phyloP scores from a whole-genome alignment of 176 grass and related monocot genomes.

The Raddia guianensis region DNA sequence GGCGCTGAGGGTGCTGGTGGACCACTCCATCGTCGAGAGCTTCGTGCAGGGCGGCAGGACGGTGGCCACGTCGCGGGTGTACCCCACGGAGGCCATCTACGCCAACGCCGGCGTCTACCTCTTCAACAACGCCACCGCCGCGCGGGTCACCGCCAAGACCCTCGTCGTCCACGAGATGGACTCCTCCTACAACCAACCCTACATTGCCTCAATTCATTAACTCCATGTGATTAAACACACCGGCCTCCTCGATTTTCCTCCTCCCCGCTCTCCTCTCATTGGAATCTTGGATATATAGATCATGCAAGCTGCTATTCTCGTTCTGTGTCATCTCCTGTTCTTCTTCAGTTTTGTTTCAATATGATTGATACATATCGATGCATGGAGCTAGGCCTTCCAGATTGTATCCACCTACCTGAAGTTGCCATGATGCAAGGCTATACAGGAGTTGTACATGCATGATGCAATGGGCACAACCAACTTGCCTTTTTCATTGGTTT shows the following conservation, averaged over 20 bases:
- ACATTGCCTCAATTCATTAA: background rate
- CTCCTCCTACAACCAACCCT: slow-evolving; percentile 67
- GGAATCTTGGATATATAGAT: background rate
- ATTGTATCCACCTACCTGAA: no score
- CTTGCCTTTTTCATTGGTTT: no score
- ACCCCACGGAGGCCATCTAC: slow-evolving; percentile 86
- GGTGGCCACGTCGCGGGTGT: slow-evolving; percentile 77
- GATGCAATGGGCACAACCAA: no score
- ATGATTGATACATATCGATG: background rate
- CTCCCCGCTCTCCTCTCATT: no score
- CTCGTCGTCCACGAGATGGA: slow-evolving; percentile 77
- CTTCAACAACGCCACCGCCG: slow-evolving; percentile 89
- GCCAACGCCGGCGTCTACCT: slow-evolving; percentile 66
- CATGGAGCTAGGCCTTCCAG: no score
- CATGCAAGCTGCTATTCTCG: background rate
- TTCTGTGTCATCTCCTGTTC: background rate
- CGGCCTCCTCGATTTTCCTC: background rate
- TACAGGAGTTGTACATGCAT: no score
- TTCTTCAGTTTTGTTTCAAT: slow-evolving; percentile 2
- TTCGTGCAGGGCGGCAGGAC: slow-evolving; percentile 74
- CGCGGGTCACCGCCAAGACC: slow-evolving; percentile 49
- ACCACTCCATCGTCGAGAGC: slow-evolving; percentile 93
- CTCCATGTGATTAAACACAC: background rate
- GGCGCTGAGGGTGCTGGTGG: slow-evolving; percentile 70
- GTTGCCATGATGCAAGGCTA: no score